Evolutionary conservation across 805 yeast genomes (phyloP), one percentile per base, ranked within the genome.

Genomic region (Lachancea waltii): DNA sequence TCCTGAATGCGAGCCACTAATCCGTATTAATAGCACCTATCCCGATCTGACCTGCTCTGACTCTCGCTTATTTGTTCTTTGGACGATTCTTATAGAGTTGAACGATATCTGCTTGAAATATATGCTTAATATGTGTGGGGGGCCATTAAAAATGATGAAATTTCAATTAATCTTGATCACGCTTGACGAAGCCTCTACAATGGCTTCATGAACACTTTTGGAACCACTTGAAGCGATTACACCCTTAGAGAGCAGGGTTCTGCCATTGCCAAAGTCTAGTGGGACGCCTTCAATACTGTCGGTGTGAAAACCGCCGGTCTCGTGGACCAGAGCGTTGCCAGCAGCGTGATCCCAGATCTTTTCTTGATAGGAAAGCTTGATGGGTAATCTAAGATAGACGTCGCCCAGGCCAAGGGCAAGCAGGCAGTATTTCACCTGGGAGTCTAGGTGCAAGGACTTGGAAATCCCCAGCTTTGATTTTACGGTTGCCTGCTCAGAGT

Each of bases 281-380:
- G 70, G 68, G 9, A 67, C 68, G 14, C 96, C 95, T 39, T 73
- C 62, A 62, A 90, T 76, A 1, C 63, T 42, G 56, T 92, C 98
- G 11, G 90, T 77, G 9, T 92, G 97, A 35, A 68, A 59, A 5
- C 98, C 98, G 30, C 97, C 97, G 50, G 94, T 83, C 61, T 94
- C 98, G 24, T 73, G 70, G 32, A 94, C 79, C 44, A 92, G 71
- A 10, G 90, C 69, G 53, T 83, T 81, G 3, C 98, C 99, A 2
- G 97, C 94, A 14, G 97, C 97, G 60, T 92, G 99, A 63, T 92
- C 99, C 97, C 98, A 92, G 43, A 92, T 87, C 63, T 92, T 92
- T 59, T 92, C 99, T 51, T 85, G 73, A 59, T 89, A 92, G 3
- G 73, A 63, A 36, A 77, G 68, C 47, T 72, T 77, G 32, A 80